Evolutionary conservation across 352 stramenopile genomes (phyloP).

Genomic region (Globisporangium echinulatum): DNA sequence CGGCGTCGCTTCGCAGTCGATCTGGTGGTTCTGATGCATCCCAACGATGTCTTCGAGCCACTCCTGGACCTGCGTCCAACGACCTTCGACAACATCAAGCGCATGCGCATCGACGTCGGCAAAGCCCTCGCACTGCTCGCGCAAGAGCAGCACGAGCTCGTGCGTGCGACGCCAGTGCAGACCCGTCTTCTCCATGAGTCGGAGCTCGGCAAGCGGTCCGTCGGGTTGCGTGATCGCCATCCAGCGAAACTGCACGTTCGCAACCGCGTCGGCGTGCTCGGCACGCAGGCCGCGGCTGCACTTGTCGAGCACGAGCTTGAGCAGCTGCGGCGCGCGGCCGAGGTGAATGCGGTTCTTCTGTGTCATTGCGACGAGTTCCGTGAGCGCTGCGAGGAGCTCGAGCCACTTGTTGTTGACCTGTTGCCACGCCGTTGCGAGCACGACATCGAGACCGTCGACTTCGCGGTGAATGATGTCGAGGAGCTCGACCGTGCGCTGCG

Average conservation of each 20-base stretch:
- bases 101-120: conserved; percentile 41
- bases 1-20: conserved; percentile 58
- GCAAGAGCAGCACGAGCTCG: conserved; percentile 52
- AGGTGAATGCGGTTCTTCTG: conserved; percentile 56
- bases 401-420: conserved; percentile 59
- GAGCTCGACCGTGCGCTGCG: conserved; percentile 38
- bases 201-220: conserved; percentile 54
- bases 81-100: conserved; percentile 38
- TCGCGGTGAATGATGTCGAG: conserved; percentile 34
- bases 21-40: conserved; percentile 57
- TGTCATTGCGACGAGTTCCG: conserved; percentile 55
- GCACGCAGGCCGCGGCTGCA: conserved; percentile 54
- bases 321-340: conserved; percentile 36
- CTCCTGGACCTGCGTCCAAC: conserved; percentile 58
- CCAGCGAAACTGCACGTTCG: conserved; percentile 66
- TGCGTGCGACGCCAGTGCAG: conserved; percentile 71
- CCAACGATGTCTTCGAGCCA: conserved; percentile 56
- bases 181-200: conserved; percentile 57
- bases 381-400: conserved; percentile 31
- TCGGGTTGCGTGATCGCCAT: conserved; percentile 61
- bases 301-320: conserved; percentile 37
- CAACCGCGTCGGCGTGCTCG: conserved; percentile 49
- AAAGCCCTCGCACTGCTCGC: conserved; percentile 73
- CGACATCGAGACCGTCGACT: conserved; percentile 59
- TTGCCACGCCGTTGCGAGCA: conserved; percentile 50